phyloP scores from a whole-genome alignment of 768 basidiomycete genomes.

The Collybia sp. region DNA sequence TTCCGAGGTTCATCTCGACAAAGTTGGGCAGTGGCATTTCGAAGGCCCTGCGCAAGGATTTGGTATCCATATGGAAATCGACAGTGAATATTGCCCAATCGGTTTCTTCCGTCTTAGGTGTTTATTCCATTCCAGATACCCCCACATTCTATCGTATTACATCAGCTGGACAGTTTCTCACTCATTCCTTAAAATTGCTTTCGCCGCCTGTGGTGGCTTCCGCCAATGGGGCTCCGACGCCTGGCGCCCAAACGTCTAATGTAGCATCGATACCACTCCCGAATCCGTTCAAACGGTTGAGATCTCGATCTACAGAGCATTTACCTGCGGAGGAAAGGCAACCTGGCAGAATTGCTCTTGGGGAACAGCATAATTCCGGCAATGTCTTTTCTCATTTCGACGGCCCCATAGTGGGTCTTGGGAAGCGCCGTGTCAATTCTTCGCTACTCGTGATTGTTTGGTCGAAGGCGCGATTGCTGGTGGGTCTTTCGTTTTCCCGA shows the following conservation, averaged over 20 bases:
- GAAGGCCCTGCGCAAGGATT: constrained; percentile 42
- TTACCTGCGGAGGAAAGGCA: constrained; percentile 18
- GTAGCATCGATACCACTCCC: constrained; percentile 40
- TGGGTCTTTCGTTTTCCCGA: constrained; percentile 16
- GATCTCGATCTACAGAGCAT: constrained; percentile 45
- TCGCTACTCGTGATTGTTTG: constrained; percentile 39
- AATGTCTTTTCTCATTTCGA: constrained; percentile 20
- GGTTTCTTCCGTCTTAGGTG: neutral
- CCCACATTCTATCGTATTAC: constrained; percentile 37
- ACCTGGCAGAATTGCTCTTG: constrained; percentile 23
- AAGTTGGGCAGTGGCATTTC: constrained; percentile 51
- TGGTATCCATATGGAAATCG: constrained; percentile 38
- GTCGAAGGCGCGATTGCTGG: constrained; percentile 38
- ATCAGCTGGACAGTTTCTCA: constrained; percentile 38
- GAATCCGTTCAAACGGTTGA: constrained; percentile 59
- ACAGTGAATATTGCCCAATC: constrained; percentile 34
- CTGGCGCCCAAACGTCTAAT: constrained; percentile 8
- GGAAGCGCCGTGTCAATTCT: constrained; percentile 18
- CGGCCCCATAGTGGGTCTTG: constrained; percentile 19
- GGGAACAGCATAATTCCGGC: constrained; percentile 25
- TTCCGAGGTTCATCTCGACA: constrained; percentile 33
- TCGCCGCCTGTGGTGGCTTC: constrained; percentile 20
- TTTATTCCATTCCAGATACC: constrained; percentile 20
- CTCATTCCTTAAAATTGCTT: constrained; percentile 27
- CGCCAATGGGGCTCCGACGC: constrained; percentile 12